phyloP scores from a whole-genome alignment of 208 protist species.

The Lotmaria passim region DNA sequence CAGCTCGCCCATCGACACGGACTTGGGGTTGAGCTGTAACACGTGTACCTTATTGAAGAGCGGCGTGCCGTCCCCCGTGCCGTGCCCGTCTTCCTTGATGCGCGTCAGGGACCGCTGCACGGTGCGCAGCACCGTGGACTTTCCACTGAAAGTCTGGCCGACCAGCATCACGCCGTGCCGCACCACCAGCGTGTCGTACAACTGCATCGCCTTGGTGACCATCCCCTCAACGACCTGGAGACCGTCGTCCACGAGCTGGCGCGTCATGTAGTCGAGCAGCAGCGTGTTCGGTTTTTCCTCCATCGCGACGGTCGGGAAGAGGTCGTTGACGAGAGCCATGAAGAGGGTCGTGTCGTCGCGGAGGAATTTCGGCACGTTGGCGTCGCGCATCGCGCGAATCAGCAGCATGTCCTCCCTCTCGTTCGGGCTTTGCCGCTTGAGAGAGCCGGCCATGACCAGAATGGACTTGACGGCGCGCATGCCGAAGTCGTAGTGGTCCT shows the following conservation, averaged over 20 bases:
- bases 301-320: slow-evolving; percentile 92
- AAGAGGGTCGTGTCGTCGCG: slow-evolving; percentile 95
- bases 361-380: slow-evolving; percentile 95
- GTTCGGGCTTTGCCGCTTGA: slow-evolving; percentile 90
- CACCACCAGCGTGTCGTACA: slow-evolving; percentile 94
- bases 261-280: slow-evolving; percentile 79
- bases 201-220: slow-evolving; percentile 91
- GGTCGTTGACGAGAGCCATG: slow-evolving; percentile 92
- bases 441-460: slow-evolving; percentile 93
- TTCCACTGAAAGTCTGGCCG: slow-evolving; percentile 95
- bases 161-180: slow-evolving; percentile 96
- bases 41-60: slow-evolving; percentile 87
- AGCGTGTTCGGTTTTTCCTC: slow-evolving; percentile 80
- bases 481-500: slow-evolving; percentile 97
- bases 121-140: slow-evolving; percentile 86
- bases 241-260: slow-evolving; percentile 69
- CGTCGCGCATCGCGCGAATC: slow-evolving; percentile 94
- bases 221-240: slow-evolving; percentile 87
- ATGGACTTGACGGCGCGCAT: slow-evolving; percentile 97
- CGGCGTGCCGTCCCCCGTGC: slow-evolving; percentile 58
- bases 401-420: slow-evolving; percentile 95
- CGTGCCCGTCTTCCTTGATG: slow-evolving; percentile 79
- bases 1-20: slow-evolving; percentile 96
- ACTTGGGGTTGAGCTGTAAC: slow-evolving; percentile 95
- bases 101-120: slow-evolving; percentile 84